phyloP scores from a whole-genome alignment of 768 basidiomycete genomes.

The Suillus subalutaceus region DNA sequence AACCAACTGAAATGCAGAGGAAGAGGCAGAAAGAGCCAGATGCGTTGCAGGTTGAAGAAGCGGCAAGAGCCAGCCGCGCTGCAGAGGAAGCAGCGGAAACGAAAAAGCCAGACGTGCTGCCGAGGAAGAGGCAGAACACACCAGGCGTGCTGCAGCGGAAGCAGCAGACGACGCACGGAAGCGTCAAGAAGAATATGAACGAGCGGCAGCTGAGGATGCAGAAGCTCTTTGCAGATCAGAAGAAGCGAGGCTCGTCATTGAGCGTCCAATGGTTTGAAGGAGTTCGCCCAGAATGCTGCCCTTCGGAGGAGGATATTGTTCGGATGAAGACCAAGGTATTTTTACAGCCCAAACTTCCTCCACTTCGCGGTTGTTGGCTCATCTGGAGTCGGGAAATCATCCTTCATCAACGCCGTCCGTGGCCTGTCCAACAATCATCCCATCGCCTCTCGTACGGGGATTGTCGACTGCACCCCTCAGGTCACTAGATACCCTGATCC shows the following conservation, averaged over 20 bases:
- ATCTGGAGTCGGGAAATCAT: constrained; percentile 32
- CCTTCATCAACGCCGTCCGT: constrained; percentile 32
- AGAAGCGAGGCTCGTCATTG: constrained; percentile 23
- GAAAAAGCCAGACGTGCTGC: not conserved
- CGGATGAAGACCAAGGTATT: not conserved
- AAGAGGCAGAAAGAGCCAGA: no score
- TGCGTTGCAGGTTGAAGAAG: not conserved
- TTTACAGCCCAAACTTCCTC: constrained; percentile 18
- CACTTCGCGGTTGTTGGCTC: constrained; percentile 32
- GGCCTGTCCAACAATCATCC: constrained; percentile 22
- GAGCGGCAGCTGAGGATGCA: constrained; percentile 20
- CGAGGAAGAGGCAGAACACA: constrained; percentile 10
- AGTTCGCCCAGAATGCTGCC: constrained; percentile 17
- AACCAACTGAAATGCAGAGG: no score
- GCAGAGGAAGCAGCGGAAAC: not conserved
- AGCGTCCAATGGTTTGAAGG: constrained; percentile 4
- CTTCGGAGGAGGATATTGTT: constrained; percentile 17
- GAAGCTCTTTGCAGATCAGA: constrained; percentile 23
- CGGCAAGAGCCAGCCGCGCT: not conserved
- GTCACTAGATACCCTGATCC: constrained; percentile 23
- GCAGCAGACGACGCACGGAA: not conserved
- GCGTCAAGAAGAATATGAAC: constrained; percentile 9
- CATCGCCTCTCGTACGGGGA: constrained; percentile 27
- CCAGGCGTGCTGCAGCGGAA: not conserved
- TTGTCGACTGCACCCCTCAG: constrained; percentile 16